Evolutionary conservation across 2,329 filamentous ascomycete genomes (phyloP).

Genomic region (Colletotrichum shisoi): DNA sequence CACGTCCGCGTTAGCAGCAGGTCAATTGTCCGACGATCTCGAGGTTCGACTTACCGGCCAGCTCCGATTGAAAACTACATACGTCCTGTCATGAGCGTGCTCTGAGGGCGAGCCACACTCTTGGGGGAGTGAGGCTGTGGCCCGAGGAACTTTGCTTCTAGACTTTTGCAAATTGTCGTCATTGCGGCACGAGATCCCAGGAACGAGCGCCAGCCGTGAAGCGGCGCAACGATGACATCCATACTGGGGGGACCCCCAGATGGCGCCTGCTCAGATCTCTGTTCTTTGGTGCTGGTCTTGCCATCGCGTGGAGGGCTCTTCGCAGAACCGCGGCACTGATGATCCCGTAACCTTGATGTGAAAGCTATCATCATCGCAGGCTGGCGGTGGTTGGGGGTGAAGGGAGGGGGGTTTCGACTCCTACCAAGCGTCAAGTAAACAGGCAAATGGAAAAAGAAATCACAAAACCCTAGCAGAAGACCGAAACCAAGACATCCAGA

Average conservation of each 20-base stretch:
- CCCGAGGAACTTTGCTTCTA: conserved; percentile 31
- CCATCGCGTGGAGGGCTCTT: conserved; percentile 38
- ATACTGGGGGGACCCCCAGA: not conserved
- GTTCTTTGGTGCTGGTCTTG: conserved; percentile 45
- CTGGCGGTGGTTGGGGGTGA: not conserved
- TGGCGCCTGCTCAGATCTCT: conserved; percentile 48
- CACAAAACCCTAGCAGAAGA: not conserved
- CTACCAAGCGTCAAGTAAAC: not conserved
- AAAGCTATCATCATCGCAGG: conserved; percentile 43
- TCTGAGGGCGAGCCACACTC: conserved; percentile 22
- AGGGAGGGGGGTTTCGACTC: not conserved
- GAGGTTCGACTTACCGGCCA: conserved; percentile 32
- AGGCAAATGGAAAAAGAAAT: not conserved
- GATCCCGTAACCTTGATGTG: conserved; percentile 38
- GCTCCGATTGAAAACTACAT: conserved; percentile 55
- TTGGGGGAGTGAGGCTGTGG: conserved; percentile 19
- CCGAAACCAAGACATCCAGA: not conserved
- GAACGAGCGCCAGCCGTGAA: conserved; percentile 13
- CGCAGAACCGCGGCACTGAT: conserved; percentile 28
- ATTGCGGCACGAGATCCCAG: conserved; percentile 39
- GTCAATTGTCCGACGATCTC: not conserved
- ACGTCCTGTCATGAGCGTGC: conserved; percentile 39
- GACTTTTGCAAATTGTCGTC: conserved; percentile 41
- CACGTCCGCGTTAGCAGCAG: conserved; percentile 6
- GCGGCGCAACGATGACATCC: conserved; percentile 20